Evolutionary conservation across 2,329 filamentous ascomycete genomes (phyloP).

Genomic region (Tolypocladium endophyticum): DNA sequence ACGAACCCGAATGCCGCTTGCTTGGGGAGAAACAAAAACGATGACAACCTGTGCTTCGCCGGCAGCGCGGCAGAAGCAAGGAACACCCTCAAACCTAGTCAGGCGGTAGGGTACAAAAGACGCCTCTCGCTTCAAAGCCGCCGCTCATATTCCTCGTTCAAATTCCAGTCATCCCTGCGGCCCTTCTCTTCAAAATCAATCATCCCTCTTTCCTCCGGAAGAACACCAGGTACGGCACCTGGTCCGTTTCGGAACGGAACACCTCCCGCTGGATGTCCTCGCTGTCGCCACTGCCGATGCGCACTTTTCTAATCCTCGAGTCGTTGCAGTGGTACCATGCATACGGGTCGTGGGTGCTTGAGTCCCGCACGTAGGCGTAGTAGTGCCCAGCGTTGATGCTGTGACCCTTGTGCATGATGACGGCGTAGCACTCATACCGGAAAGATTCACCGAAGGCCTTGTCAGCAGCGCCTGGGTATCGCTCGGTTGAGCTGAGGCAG

Average conservation of each 20-base stretch:
- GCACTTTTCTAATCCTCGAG: constrained; percentile 25
- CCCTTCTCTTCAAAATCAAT: background rate
- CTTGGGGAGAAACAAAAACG: background rate
- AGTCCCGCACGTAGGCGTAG: constrained; percentile 56
- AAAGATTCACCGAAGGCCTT: constrained; percentile 44
- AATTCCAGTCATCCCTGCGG: background rate
- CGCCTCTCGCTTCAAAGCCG: background rate
- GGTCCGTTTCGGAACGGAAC: constrained; percentile 24
- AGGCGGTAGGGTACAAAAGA: background rate
- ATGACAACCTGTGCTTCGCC: background rate
- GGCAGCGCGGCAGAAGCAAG: background rate
- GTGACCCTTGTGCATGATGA: constrained; percentile 65
- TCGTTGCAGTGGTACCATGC: constrained; percentile 44
- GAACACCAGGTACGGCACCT: constrained; percentile 37
- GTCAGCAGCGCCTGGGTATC: constrained; percentile 14
- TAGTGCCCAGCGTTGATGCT: constrained; percentile 70
- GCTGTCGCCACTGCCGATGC: constrained; percentile 24
- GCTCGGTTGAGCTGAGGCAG: constrained; percentile 26
- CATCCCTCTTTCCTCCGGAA: constrained; percentile 26
- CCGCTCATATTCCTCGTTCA: background rate
- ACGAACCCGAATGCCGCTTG: background rate
- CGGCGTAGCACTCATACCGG: constrained; percentile 76
- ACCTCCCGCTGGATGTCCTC: constrained; percentile 26
- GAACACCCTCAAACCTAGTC: background rate
- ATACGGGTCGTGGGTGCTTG: constrained; percentile 29